Percentiles rank a stretch among this genome's conserved stretches.
phyloP scores from a whole-genome alignment of 2,329 filamentous ascomycete genomes.

The Talaromyces funiculosus region DNA sequence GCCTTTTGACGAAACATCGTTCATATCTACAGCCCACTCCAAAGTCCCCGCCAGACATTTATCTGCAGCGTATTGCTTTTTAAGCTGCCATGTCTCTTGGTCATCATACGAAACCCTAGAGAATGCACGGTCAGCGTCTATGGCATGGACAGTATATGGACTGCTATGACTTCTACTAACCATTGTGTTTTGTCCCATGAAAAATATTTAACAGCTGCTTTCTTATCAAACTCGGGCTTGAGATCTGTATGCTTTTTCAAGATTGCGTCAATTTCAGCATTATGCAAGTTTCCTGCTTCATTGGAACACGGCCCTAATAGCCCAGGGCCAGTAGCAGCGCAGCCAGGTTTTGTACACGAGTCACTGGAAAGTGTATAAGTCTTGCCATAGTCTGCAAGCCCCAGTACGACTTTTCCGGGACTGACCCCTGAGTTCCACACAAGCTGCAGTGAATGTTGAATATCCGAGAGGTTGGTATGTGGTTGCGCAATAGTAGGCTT shows the following conservation, averaged over 20 bases:
- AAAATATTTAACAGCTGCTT: slow-evolving; percentile 18
- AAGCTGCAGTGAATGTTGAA: slow-evolving; percentile 18
- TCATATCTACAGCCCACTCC: slow-evolving; percentile 20
- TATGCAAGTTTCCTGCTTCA: slow-evolving; percentile 19
- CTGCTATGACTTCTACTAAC: neutral
- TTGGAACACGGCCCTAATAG: slow-evolving; percentile 20
- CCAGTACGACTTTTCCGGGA: slow-evolving; percentile 24
- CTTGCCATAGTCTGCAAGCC: slow-evolving; percentile 27
- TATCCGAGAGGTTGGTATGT: slow-evolving; percentile 14
- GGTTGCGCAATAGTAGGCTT: slow-evolving; percentile 6
- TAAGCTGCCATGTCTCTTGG: slow-evolving; percentile 30
- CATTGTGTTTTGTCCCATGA: slow-evolving; percentile 16
- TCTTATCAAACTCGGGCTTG: slow-evolving; percentile 16
- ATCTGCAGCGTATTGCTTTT: slow-evolving; percentile 30
- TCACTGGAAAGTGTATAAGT: slow-evolving; percentile 20
- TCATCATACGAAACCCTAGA: slow-evolving; percentile 31
- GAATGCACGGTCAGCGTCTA: neutral
- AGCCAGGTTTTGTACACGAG: slow-evolving; percentile 23
- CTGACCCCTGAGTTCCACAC: slow-evolving; percentile 25
- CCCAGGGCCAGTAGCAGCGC: slow-evolving; percentile 17
- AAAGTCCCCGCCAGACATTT: slow-evolving; percentile 30
- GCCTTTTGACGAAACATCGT: neutral
- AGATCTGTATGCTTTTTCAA: slow-evolving; percentile 17
- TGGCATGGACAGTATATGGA: neutral
- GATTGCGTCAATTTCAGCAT: slow-evolving; percentile 23